Evolutionary conservation across 805 yeast species (phyloP), one percentile per base, ranked within the genome.

Genomic region (Kluyveromyces starmeri): DNA sequence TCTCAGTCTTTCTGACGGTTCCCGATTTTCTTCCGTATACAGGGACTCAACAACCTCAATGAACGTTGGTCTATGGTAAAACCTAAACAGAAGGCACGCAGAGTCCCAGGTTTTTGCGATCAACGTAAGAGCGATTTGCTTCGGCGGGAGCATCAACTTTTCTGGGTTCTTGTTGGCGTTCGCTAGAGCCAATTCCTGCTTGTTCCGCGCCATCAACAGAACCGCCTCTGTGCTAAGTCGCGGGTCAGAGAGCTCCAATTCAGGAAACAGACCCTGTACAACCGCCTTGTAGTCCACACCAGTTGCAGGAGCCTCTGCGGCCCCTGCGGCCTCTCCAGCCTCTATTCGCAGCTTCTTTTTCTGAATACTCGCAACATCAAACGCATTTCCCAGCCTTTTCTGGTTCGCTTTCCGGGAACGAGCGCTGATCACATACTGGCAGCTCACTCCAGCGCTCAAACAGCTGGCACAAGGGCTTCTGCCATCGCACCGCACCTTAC

Each of bases 41-140:
- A 85, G 60, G 36, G 81, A 73, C 45, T 82, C 88, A 18, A 85
- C 63, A 44, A 82, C 86, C 41, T 73, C 72, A 35, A 81, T 67
- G 40, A 85, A 71, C 2, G 88, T 75, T 1, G 95, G 95, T 20
- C 95, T 62, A 50, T 86, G 96, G 53, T 83, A 82, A 53, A 86
- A 85, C 37, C 94, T 65, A 53, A 85, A 83, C 34, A 86, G 62
- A 4, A 84, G 85, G 57, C 94, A 84, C 0, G 94, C 94, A 45
- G 78, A 75, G 41, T 77, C 74, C 94, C 95, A 86, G 1, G 88
- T 80, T 28, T 78, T 73, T 40, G 75, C 73, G 15, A 86, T 76
- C 41, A 85, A 65, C 44, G 73, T 73, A 23, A 83, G 55, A 0
- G 95, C 89, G 17, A 71, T 70, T 21, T 75, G 78, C 48, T 81